phyloP scores from a whole-genome alignment of 139 green algal genomes.

The Chlorella sp. region DNA sequence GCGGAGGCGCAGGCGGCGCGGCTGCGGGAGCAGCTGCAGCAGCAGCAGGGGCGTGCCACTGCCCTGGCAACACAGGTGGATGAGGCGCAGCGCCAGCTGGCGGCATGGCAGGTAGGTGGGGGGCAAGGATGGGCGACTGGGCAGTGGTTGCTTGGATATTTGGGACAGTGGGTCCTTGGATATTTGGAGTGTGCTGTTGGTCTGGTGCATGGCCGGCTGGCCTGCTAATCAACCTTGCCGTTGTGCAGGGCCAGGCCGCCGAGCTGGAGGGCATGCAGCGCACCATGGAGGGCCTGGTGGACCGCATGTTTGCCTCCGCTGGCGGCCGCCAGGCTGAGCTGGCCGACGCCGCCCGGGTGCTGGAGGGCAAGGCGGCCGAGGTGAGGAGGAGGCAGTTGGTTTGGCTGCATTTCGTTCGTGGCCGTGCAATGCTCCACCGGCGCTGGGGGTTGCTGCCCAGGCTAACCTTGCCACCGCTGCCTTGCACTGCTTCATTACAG shows the following conservation, averaged over 20 bases:
- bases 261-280: background rate
- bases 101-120: constrained; percentile 10
- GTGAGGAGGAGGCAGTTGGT: background rate
- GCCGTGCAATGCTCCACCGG: background rate
- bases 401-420: background rate
- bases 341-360: background rate
- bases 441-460: background rate
- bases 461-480: background rate
- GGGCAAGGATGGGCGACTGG: background rate
- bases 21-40: constrained; percentile 12
- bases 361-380: constrained; percentile 18
- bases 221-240: too few species aligned
- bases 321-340: background rate
- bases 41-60: background rate
- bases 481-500: background rate
- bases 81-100: constrained; percentile 21
- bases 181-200: too few species aligned
- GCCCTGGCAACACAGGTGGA: background rate
- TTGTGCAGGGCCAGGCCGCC: background rate
- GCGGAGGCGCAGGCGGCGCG: background rate
- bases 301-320: constrained; percentile 6
- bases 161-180: too few species aligned
- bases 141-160: background rate
- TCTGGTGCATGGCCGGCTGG: too few species aligned
- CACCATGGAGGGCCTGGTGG: constrained; percentile 1